Evolutionary conservation across 2,329 filamentous ascomycete species (phyloP), one percentile per base, ranked within the genome.

Genomic region (Phaeosphaeria sp.): DNA sequence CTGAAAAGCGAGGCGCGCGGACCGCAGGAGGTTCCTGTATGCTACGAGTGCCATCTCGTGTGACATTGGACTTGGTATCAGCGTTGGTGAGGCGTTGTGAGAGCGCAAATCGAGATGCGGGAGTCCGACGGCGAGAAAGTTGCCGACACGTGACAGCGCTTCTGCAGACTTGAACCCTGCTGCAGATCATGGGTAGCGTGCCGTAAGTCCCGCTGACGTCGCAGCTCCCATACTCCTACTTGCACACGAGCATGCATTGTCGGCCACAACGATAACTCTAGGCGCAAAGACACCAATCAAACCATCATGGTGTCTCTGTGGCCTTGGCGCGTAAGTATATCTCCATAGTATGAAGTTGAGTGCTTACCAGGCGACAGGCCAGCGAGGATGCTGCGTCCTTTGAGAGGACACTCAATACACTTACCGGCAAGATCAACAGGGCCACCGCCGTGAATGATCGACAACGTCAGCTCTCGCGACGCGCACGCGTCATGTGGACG

Each of bases 331-430:
- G 68, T 65, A 52, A 30, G 59, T 46, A 23, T 6, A 47, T 15
- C 39, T 42, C 17, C 22, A 25, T 44, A 46, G 18, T 13, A 11
- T 30, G 30, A 15, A 11, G 33, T 42, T 1, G n/a, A 2, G 3
- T 63, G 50, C 62, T 71, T 42, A 67, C 66, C 46, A 50, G 46
- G 15, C 55, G 50, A 46, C 56, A 96, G 92, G 86, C 87, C 78
- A 86, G 91, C 72, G 86, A 90, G 75, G 96, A 93, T 65, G 90
- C 95, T 23, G 93, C 93, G 51, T 91, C 90, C 3, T 99, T 98
- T 74, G 95, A 99, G 80, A 97, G 93, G 82, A 88, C 90, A 2
- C 88, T 99, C 27, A 91, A 92, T 10, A 84, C 87, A 22, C 86
- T 99, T 46, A 91, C 93, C 11, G 82, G 83, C 52, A 97, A 95